These are phyloP conservation scores for Penicillium chermesinum DNA, from an alignment of 495 filamentous ascomycete genomes.

Conservation along the genomic window DNA sequence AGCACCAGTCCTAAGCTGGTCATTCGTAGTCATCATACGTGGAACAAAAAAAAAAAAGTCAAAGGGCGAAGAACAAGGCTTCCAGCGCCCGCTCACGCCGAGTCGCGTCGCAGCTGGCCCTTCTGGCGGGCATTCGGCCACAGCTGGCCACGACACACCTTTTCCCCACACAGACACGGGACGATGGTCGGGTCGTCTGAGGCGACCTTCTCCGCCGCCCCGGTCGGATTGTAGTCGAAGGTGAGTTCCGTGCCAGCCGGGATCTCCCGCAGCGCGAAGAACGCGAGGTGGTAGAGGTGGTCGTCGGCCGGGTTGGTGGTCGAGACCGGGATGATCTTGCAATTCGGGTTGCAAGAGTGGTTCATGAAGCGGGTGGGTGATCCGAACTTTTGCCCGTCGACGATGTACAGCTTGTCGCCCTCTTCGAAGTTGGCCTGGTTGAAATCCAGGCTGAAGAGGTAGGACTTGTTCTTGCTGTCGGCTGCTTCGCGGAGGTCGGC, in stretches of 20 bases:
- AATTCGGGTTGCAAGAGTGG: conserved; percentile 66
- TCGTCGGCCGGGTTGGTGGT: conserved; percentile 65
- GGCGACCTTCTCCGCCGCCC: conserved; percentile 42
- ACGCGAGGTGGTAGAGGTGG: conserved; percentile 76
- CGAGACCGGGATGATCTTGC: conserved; percentile 77
- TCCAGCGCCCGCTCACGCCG: no score
- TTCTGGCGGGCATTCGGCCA: conserved; percentile 50
- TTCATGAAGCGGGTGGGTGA: conserved; percentile 59
- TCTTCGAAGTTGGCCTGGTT: conserved; percentile 40
- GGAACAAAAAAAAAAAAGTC: no score
- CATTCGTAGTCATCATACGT: no score
- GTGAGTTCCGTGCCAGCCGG: conserved; percentile 67
- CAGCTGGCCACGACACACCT: conserved; percentile 62
- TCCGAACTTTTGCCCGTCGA: conserved; percentile 58
- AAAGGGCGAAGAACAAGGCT: no score
- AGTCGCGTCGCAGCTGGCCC: not conserved
- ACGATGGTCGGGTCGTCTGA: conserved; percentile 50
- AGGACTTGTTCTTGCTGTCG: conserved; percentile 44
- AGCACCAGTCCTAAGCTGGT: no score
- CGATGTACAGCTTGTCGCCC: conserved; percentile 40
- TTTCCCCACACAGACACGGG: conserved; percentile 62
- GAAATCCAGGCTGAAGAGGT: conserved; percentile 84
- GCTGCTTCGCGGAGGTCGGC: conserved; percentile 59
- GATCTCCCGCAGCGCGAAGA: conserved; percentile 75
- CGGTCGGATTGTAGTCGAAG: conserved; percentile 71